Conservation (phyloP, 352 stramenopile genomes). For the Globisporangium spinosum region DNA sequence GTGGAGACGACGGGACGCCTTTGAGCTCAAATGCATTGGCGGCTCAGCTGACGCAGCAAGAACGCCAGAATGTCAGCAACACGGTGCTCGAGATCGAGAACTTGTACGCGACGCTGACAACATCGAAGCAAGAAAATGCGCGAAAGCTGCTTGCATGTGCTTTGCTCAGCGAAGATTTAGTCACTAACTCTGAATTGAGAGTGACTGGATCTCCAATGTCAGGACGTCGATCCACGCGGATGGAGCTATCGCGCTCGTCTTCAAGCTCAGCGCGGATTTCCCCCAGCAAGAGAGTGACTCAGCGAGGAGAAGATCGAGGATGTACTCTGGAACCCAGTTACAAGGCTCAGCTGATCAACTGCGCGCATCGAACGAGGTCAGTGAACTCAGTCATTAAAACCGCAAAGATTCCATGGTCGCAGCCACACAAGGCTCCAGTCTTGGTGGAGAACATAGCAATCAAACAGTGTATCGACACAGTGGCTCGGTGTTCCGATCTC, state of each 20-base stretch:
- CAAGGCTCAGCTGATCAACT: background rate
- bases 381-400: background rate
- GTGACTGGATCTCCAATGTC: background rate
- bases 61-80: slow-evolving; percentile 32
- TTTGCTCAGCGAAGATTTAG: slow-evolving; percentile 23
- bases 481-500: background rate
- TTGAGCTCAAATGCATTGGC: background rate
- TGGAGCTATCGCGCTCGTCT: background rate
- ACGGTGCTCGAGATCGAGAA: slow-evolving; percentile 50
- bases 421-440: background rate
- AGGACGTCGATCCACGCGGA: background rate
- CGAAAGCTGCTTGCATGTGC: slow-evolving; percentile 18
- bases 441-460: background rate
- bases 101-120: slow-evolving; percentile 35
- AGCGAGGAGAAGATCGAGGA: slow-evolving; percentile 1
- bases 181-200: slow-evolving; percentile 3
- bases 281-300: background rate
- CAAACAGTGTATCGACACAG: background rate
- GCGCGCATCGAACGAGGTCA: background rate
- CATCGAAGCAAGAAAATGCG: slow-evolving; percentile 33
- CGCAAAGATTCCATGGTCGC: background rate
- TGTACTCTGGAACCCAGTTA: slow-evolving; percentile 1
- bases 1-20: slow-evolving; percentile 10
- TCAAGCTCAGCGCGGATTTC: background rate
- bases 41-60: slow-evolving; percentile 28